A percentile compares a stretch with the other conserved stretches of the same genome.
Evolutionary conservation across 257 asterid genomes (phyloP).

Genomic region (Solanum ossicruentum): DNA sequence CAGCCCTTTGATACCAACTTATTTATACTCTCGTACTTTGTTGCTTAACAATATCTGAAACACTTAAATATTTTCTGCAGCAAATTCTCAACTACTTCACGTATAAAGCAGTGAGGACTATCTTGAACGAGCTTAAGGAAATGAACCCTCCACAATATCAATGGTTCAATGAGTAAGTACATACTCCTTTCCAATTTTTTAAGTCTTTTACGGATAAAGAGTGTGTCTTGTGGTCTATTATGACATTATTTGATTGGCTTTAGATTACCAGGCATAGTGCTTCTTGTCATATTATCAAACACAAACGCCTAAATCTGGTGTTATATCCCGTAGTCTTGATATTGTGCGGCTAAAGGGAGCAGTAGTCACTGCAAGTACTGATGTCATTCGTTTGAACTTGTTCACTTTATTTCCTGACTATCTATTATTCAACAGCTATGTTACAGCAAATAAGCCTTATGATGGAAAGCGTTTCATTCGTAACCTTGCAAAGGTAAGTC

Average conservation of each 20-base stretch:
- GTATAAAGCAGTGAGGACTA: constrained; percentile 87
- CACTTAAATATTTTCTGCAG: constrained; percentile 25
- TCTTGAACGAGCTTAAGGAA: constrained; percentile 77
- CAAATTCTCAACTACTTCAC: constrained; percentile 73
- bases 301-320: neutral
- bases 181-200: neutral
- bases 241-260: neutral
- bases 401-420: neutral
- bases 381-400: neutral
- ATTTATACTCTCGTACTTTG: neutral
- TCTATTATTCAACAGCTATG: constrained; percentile 26
- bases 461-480: constrained; percentile 70
- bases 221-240: neutral
- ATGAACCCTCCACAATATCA: constrained; percentile 80
- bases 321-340: neutral
- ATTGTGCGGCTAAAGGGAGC: neutral
- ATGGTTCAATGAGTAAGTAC: constrained; percentile 74
- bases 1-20: neutral
- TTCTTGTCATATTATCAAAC: neutral
- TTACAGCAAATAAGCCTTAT: constrained; percentile 43
- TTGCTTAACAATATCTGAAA: neutral
- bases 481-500: constrained; percentile 55
- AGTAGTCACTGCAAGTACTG: neutral
- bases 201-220: neutral
- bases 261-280: neutral